These are phyloP conservation scores for Monocercomonoides exilis DNA, from an alignment of 78 protist species.

Conservation along the genomic window DNA sequence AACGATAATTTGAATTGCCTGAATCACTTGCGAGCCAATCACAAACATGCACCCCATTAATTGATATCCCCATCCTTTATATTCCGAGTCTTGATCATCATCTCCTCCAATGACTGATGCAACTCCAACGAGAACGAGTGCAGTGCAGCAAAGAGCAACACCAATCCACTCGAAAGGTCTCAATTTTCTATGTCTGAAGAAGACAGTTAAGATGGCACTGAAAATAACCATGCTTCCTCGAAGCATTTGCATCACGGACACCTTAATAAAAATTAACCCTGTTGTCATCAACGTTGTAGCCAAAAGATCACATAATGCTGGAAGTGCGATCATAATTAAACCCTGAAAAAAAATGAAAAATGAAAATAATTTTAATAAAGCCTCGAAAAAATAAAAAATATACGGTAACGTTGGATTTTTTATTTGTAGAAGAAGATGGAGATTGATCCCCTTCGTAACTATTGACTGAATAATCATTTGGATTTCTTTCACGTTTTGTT, in stretches of 20 bases:
- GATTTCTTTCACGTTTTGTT: too few relatives aligned
- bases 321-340: too few relatives aligned
- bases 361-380: too few relatives aligned
- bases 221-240: constrained; percentile 40
- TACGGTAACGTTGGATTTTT: too few relatives aligned
- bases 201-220: constrained; percentile 28
- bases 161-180: constrained; percentile 26
- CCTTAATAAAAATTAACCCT: constrained; percentile 23
- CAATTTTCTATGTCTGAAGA: neutral
- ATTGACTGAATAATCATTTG: too few relatives aligned
- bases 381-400: too few relatives aligned
- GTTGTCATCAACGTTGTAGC: constrained; percentile 39
- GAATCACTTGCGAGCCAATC: constrained; percentile 22
- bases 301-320: constrained; percentile 24
- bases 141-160: constrained; percentile 1
- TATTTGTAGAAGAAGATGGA: too few relatives aligned
- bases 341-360: too few relatives aligned
- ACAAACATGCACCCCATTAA: too few relatives aligned
- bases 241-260: constrained; percentile 33
- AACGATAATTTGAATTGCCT: constrained; percentile 32
- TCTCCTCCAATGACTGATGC: constrained; percentile 5
- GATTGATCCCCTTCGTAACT: too few relatives aligned
- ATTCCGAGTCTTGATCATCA: too few relatives aligned
- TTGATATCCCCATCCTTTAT: neutral
- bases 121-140: neutral